Conservation (phyloP, 371 early-diverging fungal genomes). For the Nematocida homosporus region DNA sequence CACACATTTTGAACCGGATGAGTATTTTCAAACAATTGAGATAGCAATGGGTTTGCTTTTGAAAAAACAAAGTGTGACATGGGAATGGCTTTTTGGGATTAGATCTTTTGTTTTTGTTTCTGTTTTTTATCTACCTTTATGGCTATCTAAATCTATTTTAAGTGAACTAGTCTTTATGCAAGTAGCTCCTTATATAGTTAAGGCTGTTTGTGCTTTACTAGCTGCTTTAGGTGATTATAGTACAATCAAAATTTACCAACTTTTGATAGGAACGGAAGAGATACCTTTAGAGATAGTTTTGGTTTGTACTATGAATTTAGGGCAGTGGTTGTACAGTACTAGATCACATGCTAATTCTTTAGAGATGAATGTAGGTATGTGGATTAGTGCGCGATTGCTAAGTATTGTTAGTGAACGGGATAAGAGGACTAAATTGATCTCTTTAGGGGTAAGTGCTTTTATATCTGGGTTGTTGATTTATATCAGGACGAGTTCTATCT, state of each 20-base stretch:
- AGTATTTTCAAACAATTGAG: conserved; percentile 49
- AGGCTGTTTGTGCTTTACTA: neutral
- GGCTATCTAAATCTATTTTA: neutral
- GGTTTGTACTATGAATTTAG: conserved; percentile 6
- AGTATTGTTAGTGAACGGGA: neutral
- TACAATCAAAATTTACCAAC: conserved; percentile 10
- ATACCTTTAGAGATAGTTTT: conserved; percentile 14
- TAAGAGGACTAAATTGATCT: conserved; percentile 8
- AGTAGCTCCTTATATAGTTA: conserved; percentile 7
- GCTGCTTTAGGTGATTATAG: conserved; percentile 30
- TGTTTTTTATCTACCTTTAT: conserved; percentile 21
- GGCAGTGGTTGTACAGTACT: conserved; percentile 50
- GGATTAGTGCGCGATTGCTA: neutral
- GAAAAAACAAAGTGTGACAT: conserved; percentile 19
- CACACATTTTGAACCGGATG: conserved; percentile 52
- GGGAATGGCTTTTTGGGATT: conserved; percentile 52
- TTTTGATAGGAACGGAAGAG: neutral
- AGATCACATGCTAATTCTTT: conserved; percentile 49
- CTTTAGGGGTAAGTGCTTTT: neutral
- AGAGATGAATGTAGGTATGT: conserved; percentile 8
- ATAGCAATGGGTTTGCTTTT: conserved; percentile 24
- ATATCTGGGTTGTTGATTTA: conserved; percentile 8
- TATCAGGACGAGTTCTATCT: conserved; percentile 29
- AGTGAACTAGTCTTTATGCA: conserved; percentile 8
- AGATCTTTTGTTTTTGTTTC: conserved; percentile 30